Evolutionary conservation across 768 basidiomycete genomes (phyloP).

Genomic region (Trametes maxima): DNA sequence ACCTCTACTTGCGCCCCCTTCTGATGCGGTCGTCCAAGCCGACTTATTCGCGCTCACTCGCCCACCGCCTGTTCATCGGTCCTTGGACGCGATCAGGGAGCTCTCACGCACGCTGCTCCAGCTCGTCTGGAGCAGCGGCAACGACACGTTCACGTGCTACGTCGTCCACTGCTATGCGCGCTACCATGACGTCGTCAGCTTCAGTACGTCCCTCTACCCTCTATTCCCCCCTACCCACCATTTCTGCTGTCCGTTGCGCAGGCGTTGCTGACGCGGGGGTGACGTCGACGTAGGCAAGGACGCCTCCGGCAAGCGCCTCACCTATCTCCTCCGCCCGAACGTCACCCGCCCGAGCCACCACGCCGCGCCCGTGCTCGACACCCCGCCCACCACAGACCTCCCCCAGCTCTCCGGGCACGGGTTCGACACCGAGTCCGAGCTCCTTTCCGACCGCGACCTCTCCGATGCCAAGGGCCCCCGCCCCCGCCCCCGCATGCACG

Average conservation of each 20-base stretch:
- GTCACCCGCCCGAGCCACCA: conserved; percentile 58
- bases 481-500: not conserved
- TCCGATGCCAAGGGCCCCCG: conserved; percentile 26
- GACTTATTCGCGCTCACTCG: no score
- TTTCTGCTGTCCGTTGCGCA: no score
- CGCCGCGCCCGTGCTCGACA: conserved; percentile 51
- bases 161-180: conserved; percentile 83
- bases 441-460: conserved; percentile 31
- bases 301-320: conserved; percentile 57
- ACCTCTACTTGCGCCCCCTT: no score
- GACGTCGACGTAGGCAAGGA: conserved; percentile 58
- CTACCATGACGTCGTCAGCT: conserved; percentile 79
- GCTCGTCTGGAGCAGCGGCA: conserved; percentile 71
- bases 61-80: no score
- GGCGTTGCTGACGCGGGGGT: not conserved
- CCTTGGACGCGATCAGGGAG: conserved; percentile 60
- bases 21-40: no score
- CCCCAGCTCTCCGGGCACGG: conserved; percentile 49
- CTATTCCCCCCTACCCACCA: not conserved
- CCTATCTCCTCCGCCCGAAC: conserved; percentile 81
- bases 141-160: conserved; percentile 77
- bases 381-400: conserved; percentile 73
- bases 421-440: conserved; percentile 46
- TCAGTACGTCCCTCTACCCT: conserved; percentile 66
- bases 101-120: conserved; percentile 64